These are phyloP conservation scores for Ustulina deusta DNA, from an alignment of 2,329 filamentous ascomycete genomes.

Conservation along the genomic window DNA sequence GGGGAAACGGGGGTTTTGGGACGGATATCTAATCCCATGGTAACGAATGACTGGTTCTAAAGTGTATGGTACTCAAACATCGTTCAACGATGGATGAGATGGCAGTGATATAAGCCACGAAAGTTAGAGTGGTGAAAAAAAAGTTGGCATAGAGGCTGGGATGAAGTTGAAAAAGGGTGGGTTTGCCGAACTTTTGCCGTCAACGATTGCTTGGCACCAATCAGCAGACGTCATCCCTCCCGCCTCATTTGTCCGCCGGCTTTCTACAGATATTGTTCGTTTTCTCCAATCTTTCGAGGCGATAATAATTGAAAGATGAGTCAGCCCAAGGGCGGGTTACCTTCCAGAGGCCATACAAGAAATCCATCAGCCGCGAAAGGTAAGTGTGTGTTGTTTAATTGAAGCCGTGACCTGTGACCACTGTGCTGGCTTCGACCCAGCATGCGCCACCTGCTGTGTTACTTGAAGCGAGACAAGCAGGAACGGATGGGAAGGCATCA, in stretches of 20 bases:
- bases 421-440: not conserved
- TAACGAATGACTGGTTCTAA: not conserved
- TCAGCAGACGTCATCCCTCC: slow-evolving; percentile 31
- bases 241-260: not conserved
- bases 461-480: slow-evolving; percentile 9
- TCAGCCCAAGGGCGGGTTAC: slow-evolving; percentile 36
- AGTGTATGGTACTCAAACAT: slow-evolving; percentile 1
- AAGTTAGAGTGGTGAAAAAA: not conserved
- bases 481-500: slow-evolving; percentile 10
- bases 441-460: not conserved
- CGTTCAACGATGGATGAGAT: not conserved
- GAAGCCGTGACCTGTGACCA: slow-evolving; percentile 4
- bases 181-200: slow-evolving; percentile 38
- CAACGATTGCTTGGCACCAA: slow-evolving; percentile 17
- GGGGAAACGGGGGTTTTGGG: too few species aligned
- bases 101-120: not conserved
- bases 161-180: slow-evolving; percentile 26
- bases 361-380: slow-evolving; percentile 48
- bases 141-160: not conserved
- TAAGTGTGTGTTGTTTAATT: slow-evolving; percentile 41
- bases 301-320: slow-evolving; percentile 39
- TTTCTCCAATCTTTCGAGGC: not conserved
- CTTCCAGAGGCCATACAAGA: slow-evolving; percentile 45
- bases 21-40: not conserved
- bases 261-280: not conserved